Base-by-base conservation (phyloP, 108 stramenopile genomes). In the Ochromonas danica region DNA sequence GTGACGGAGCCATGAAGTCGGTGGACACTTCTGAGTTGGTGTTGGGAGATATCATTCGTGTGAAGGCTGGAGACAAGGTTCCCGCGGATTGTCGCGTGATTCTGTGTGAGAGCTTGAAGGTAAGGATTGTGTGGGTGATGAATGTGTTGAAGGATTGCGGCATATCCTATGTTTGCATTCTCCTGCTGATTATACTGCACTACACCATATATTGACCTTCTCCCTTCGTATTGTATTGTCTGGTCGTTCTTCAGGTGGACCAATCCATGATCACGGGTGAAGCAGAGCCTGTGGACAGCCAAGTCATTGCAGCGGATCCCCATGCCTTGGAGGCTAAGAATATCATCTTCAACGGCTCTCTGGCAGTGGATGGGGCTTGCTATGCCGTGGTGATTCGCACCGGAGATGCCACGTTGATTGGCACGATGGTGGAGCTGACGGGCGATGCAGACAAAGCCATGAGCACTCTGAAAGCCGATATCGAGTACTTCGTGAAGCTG, bases 181-280 rank as follows among this genome's bases (percentile, higher is more conserved):
- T 51, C 14, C 45, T 51, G 22, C 22, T 51, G 6, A 14, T 22
- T 51, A 51, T 51, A 51, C 22, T 14, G 45, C 45, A 6, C 22
- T 51, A 51, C 22, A 14, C 6, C 6, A 51, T 51, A 51, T 51
- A 51, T 6, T 51, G 22, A 51, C n/a, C n/a, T 51, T 51, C 45
- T 51, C 22, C 45, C 6, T 14, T 51, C 14, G 22, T 14, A 51
- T 51, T 51, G 22, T 14, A 51, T 51, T 51, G 45, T n/a, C n/a
- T n/a, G n/a, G n/a, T n/a, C n/a, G n/a, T n/a, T n/a, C n/a, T n/a
- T n/a, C 6, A 51, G 45, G 63, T 67, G 2, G 94, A 97, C 81
- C 92, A 94, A 79, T 89, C 93, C 22, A 88, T 94, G 10, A 83
- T 97, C 39, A 97, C 96, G 22, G 96, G 96, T 25, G 96, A 97